Base-by-base conservation (phyloP, 148 eudicot species). In the Polygonum aviculare region DNA sequence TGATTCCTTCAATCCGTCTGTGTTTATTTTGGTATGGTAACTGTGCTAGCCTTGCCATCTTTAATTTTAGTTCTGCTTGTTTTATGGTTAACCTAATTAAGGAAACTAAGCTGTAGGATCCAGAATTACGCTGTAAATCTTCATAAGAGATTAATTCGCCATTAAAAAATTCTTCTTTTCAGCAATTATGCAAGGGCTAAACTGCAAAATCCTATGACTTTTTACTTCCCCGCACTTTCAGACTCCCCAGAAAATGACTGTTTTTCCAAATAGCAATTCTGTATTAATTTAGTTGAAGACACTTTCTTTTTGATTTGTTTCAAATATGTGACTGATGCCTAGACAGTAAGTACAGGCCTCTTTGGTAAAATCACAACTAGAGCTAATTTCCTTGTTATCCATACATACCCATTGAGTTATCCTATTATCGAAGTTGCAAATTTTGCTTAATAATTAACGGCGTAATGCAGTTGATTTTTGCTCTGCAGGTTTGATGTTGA, bases 401-500 rank as follows among this genome's bases (percentile, higher is more conserved):
- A 36, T 15, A n/a, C 38, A 67, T 9, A 12, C n/a, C 44, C 44
- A 14, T 67, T 1, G 16, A 1, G 15, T 1, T n/a, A 4, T 67
- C 1, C 19, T 2, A 35, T 15, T 33, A 36, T 45, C 7, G 72
- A 41, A 36, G 11, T 14, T 19, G 19, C 44, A 36, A 38, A 35
- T 67, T 67, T 67, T 26, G 60, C 22, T 60, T 19, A 26, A 26
- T 22, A 26, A 35, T 2, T 55, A 18, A 5, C 9, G 47, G 47
- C 47, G 2, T 44, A 44, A 49, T 60, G 35, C 33, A 12, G 16
- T 12, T 48, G 54, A 7, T 69, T 36, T 69, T 69, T 60, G 57
- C 39, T 9, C 10, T 76, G 45, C 93, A 96, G 99, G 79, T 89
- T 93, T 83, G 85, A 96, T 73, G 81, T 95, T 33, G 88, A 88